Base-by-base conservation (phyloP, 495 filamentous ascomycete genomes). In the Aspergillus hancockii region DNA sequence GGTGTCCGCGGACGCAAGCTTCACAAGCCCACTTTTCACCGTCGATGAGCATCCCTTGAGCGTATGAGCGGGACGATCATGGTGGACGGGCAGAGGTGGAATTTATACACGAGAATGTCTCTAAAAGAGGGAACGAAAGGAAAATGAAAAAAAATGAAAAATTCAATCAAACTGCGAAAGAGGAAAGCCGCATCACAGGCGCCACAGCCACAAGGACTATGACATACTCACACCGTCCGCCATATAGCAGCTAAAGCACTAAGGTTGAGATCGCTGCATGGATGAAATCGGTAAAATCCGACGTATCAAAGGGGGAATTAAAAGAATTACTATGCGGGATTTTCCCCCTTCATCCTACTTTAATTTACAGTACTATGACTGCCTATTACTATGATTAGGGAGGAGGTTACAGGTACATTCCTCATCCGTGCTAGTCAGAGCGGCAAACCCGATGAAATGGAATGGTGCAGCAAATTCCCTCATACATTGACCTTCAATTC, bases 11-110 rank as follows among this genome's bases (percentile, higher is more conserved):
- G 71, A 96, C 90, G 78, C 91, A 96, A 78, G 91, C 91, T 80
- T 96, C 91, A 76, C 91, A 96, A 65, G 88, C 88, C 76, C 83
- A 93, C 79, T 93, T 93, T 78, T 93, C 88, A 72, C 90, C 90
- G 79, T 91, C 82, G 76, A 91, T 91, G 73, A 92, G 78, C 90
- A 92, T 92, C 63, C 72, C 73, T 74, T 65, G 63, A 34, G 7
- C 12, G 38, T 41, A 41, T 41, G 38, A 41, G 14, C 14, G 38
- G 47, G 52, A 6, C 28, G 3, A n/a, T 7, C 19, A n/a, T 7
- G 14, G 40, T n/a, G 53, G 40, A 18, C 38, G 51, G 36, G 36
- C 31, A 18, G 30, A 22, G 36, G 2, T 30, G 18, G 31, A 52
- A 41, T 41, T 41, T 41, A 41, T 41, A 41, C 16, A 6, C 16